Percentiles rank a stretch among this genome's conserved stretches.
Conservation (phyloP, 2,329 filamentous ascomycete genomes). For the Colletotrichum incanum region DNA sequence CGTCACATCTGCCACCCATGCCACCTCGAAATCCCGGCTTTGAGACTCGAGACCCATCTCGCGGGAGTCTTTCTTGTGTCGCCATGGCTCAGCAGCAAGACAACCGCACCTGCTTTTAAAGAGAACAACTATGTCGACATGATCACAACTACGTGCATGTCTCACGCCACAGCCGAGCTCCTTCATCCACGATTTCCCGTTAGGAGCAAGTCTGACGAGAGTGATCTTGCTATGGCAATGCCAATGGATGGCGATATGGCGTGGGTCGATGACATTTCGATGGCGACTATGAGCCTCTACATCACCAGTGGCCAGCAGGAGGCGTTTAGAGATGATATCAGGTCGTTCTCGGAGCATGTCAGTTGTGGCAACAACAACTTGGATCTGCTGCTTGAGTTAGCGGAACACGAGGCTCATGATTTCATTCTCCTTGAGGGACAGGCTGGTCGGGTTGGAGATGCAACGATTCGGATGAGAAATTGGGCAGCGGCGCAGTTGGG, state of each 20-base stretch:
- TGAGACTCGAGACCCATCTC: conserved; percentile 49
- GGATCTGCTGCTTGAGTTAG: conserved; percentile 49
- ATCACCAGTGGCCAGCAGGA: conserved; percentile 54
- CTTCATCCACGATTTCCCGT: conserved; percentile 39
- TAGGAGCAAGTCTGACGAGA: conserved; percentile 34
- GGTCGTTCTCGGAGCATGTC: conserved; percentile 47
- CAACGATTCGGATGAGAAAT: conserved; percentile 51
- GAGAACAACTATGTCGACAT: conserved; percentile 53
- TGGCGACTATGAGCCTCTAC: conserved; percentile 48
- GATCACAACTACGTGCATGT: conserved; percentile 47
- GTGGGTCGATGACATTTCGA: conserved; percentile 50
- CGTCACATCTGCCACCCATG: conserved; percentile 52
- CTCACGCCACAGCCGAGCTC: not conserved
- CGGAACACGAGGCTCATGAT: conserved; percentile 52
- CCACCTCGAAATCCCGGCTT: conserved; percentile 44
- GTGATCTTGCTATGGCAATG: conserved; percentile 48
- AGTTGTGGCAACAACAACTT: conserved; percentile 44
- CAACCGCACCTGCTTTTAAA: conserved; percentile 45
- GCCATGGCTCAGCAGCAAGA: conserved; percentile 50
- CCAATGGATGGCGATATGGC: conserved; percentile 49
- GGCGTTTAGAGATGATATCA: conserved; percentile 50
- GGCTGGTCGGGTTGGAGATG: conserved; percentile 46
- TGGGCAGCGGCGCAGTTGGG: conserved; percentile 46
- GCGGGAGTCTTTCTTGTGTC: conserved; percentile 53
- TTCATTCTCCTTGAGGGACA: conserved; percentile 52